These are phyloP conservation scores for Niebla homalea DNA, from an alignment of 495 filamentous ascomycete genomes.

Conservation along the genomic window DNA sequence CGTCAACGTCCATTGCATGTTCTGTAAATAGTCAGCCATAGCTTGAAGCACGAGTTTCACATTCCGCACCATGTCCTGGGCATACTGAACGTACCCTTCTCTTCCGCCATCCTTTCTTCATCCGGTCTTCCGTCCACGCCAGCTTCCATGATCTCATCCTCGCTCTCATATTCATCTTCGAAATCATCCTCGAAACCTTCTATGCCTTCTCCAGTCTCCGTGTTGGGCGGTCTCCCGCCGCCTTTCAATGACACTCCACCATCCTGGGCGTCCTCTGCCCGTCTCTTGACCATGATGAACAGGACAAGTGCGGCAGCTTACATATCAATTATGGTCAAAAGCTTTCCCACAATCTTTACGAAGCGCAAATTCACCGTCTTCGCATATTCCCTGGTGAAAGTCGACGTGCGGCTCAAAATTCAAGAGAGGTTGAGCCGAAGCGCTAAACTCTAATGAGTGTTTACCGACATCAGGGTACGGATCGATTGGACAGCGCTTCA, in stretches of 20 bases:
- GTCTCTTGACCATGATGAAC: slow-evolving; percentile 55
- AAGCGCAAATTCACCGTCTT: not conserved
- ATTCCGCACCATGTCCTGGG: slow-evolving; percentile 15
- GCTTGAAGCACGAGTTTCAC: not conserved
- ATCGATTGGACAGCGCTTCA: no score
- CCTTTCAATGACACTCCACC: slow-evolving; percentile 50
- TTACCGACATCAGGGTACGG: not conserved
- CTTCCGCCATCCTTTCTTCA: slow-evolving; percentile 82
- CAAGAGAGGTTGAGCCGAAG: not conserved
- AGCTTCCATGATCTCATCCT: slow-evolving; percentile 89
- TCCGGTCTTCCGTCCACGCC: slow-evolving; percentile 87
- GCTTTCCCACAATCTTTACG: not conserved
- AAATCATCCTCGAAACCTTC: slow-evolving; percentile 93
- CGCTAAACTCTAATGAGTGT: slow-evolving; percentile 3
- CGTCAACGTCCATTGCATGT: slow-evolving; percentile 78
- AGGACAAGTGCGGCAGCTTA: not conserved
- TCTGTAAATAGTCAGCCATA: slow-evolving; percentile 25
- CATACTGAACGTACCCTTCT: slow-evolving; percentile 42
- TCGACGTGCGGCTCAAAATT: not conserved
- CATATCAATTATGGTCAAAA: not conserved
- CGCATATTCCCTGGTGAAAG: not conserved
- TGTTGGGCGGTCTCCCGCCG: slow-evolving; percentile 45
- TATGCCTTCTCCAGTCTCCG: slow-evolving; percentile 45
- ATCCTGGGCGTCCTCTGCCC: slow-evolving; percentile 41
- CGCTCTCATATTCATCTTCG: slow-evolving; percentile 93